Conservation (phyloP, 371 early-diverging fungal species). For the Zychaea mexicana region DNA sequence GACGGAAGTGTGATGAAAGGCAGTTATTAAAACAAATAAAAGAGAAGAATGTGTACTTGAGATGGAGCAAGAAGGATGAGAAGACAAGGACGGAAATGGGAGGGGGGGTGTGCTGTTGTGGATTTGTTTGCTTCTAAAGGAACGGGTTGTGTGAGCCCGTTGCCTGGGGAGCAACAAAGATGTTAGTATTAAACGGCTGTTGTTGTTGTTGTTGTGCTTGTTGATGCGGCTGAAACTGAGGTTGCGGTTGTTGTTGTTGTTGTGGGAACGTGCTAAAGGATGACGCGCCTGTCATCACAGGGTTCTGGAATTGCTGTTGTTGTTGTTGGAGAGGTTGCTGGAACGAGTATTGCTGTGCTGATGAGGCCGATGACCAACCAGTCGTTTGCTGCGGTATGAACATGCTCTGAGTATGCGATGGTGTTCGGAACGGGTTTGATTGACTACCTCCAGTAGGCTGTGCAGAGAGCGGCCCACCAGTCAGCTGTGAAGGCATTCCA, state of each 20-base stretch:
- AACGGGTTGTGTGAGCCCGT: constrained; percentile 5
- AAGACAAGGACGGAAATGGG: background rate
- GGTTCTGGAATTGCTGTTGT: background rate
- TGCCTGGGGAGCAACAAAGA: background rate
- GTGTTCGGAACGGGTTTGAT: constrained; percentile 2
- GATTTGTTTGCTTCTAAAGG: background rate
- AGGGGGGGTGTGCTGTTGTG: background rate
- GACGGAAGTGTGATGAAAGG: too few relatives aligned
- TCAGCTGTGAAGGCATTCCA: background rate
- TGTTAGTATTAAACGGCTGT: background rate
- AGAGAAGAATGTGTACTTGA: too few relatives aligned
- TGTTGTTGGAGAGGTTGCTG: background rate
- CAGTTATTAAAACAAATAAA: too few relatives aligned
- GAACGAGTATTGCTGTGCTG: background rate
- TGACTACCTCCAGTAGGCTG: background rate
- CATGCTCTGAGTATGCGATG: background rate
- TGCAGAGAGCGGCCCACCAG: background rate
- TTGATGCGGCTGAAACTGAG: background rate
- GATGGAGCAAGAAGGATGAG: background rate
- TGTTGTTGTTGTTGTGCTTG: background rate
- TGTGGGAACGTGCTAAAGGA: constrained; percentile 3
- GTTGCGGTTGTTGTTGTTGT: constrained; percentile 1
- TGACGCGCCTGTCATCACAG: background rate
- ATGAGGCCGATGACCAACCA: background rate
- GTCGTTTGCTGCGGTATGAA: background rate